Evolutionary conservation across 768 basidiomycete genomes (phyloP).

Genomic region (Tylopilus sp.): DNA sequence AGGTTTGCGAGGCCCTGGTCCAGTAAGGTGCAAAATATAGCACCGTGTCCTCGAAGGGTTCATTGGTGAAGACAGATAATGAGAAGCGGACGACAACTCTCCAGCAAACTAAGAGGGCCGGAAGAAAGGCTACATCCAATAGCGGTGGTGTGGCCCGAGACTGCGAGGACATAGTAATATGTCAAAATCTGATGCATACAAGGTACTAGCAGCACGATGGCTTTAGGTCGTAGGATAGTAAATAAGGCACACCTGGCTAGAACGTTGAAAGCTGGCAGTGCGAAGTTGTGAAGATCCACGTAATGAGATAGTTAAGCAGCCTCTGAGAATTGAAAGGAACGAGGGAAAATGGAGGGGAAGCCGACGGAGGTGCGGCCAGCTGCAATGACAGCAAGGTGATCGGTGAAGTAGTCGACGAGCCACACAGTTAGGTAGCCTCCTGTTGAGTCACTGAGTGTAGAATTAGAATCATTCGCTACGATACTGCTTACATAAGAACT

Average conservation of each 20-base stretch:
- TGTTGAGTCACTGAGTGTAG: conserved; percentile 49
- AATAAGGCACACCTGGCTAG: conserved; percentile 65
- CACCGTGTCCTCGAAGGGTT: conserved; percentile 68
- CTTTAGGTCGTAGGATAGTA: conserved; percentile 65
- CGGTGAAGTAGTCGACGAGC: conserved; percentile 68
- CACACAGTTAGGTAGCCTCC: conserved; percentile 78
- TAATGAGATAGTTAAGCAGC: conserved; percentile 56
- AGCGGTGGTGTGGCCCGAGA: conserved; percentile 63
- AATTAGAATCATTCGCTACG: no score
- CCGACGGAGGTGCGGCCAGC: conserved; percentile 68
- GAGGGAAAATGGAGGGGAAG: conserved; percentile 73
- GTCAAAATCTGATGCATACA: conserved; percentile 86
- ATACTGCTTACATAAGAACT: no score
- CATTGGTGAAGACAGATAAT: conserved; percentile 61
- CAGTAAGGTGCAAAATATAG: conserved; percentile 78
- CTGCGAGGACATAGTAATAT: conserved; percentile 76
- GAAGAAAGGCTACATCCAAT: conserved; percentile 73
- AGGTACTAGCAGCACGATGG: conserved; percentile 68
- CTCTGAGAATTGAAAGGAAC: conserved; percentile 57
- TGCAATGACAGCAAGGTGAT: conserved; percentile 55
- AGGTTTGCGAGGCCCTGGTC: conserved; percentile 77
- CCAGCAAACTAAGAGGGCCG: conserved; percentile 76
- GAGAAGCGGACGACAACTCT: conserved; percentile 70
- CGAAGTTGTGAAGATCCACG: conserved; percentile 63
- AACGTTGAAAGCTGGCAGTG: conserved; percentile 73